Percentiles rank a stretch among this genome's conserved stretches.
Conservation (phyloP, 495 filamentous ascomycete species). For the Neurospora hispaniola region DNA sequence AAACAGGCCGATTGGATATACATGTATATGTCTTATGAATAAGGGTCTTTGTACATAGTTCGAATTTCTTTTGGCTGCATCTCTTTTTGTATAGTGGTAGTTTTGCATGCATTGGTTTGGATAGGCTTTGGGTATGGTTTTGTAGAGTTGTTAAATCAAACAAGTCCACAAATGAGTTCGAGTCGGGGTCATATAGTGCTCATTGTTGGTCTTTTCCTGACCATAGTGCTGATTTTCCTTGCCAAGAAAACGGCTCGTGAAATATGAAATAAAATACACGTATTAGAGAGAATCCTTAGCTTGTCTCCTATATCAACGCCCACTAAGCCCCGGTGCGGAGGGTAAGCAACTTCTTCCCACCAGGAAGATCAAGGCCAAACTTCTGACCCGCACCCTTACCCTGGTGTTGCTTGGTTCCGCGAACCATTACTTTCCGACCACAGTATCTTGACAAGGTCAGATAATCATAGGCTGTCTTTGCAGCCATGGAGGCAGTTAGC, state of each 20-base stretch:
- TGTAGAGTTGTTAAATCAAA: background rate
- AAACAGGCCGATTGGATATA: background rate
- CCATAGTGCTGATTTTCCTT: background rate
- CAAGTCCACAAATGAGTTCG: background rate
- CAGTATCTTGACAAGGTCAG: background rate
- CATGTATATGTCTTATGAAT: background rate
- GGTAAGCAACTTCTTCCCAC: background rate
- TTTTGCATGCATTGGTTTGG: background rate
- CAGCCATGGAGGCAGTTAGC: background rate
- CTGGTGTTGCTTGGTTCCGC: background rate
- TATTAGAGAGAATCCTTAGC: background rate
- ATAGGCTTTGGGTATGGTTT: background rate
- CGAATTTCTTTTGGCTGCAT: background rate
- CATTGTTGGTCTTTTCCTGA: background rate
- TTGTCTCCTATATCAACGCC: background rate
- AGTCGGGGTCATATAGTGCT: background rate
- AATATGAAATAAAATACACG: background rate
- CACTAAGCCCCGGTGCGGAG: background rate
- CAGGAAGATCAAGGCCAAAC: background rate
- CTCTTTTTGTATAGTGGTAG: background rate
- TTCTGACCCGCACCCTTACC: background rate
- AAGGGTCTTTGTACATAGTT: background rate
- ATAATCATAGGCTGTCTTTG: background rate
- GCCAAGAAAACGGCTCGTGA: background rate
- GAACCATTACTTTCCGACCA: background rate